phyloP scores from a whole-genome alignment of 352 stramenopile species.

The Phytophthora sansomeana region DNA sequence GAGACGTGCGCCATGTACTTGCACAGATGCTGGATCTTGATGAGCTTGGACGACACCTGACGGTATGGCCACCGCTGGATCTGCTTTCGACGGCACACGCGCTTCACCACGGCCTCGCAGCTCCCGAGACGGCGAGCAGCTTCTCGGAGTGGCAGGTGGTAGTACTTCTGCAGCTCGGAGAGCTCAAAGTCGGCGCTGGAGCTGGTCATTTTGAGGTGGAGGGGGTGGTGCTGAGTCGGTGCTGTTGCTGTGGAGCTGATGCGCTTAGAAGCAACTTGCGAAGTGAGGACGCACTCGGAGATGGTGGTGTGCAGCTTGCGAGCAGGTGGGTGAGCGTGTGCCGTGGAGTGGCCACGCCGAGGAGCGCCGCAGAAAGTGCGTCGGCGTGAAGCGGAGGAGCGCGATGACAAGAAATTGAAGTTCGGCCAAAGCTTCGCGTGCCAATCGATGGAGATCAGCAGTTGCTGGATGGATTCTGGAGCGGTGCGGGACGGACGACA shows the following conservation, averaged over 20 bases:
- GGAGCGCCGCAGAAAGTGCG: constrained; percentile 40
- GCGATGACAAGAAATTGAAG: constrained; percentile 44
- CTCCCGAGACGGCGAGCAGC: constrained; percentile 74
- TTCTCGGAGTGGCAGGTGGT: constrained; percentile 84
- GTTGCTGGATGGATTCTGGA: constrained; percentile 31
- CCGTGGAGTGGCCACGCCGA: constrained; percentile 17
- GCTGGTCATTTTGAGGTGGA: constrained; percentile 39
- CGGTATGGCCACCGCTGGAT: constrained; percentile 88
- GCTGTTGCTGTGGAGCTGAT: constrained; percentile 15
- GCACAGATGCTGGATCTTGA: constrained; percentile 88
- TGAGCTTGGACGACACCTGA: constrained; percentile 85
- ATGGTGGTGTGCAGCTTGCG: constrained; percentile 33
- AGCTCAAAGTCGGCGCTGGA: constrained; percentile 82
- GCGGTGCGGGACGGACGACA: constrained; percentile 29
- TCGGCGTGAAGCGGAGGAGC: constrained; percentile 16
- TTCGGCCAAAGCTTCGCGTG: constrained; percentile 37
- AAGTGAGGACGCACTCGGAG: constrained; percentile 37
- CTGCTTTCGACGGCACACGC: constrained; percentile 79
- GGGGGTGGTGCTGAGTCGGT: constrained; percentile 7
- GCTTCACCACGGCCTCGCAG: constrained; percentile 87
- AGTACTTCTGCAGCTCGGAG: constrained; percentile 86
- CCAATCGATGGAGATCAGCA: constrained; percentile 41
- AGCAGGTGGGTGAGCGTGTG: constrained; percentile 30
- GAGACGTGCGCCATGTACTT: constrained; percentile 87
- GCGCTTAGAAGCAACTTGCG: constrained; percentile 42